phyloP scores from a whole-genome alignment of 2,329 filamentous ascomycete genomes.

The Daldinia sp. region DNA sequence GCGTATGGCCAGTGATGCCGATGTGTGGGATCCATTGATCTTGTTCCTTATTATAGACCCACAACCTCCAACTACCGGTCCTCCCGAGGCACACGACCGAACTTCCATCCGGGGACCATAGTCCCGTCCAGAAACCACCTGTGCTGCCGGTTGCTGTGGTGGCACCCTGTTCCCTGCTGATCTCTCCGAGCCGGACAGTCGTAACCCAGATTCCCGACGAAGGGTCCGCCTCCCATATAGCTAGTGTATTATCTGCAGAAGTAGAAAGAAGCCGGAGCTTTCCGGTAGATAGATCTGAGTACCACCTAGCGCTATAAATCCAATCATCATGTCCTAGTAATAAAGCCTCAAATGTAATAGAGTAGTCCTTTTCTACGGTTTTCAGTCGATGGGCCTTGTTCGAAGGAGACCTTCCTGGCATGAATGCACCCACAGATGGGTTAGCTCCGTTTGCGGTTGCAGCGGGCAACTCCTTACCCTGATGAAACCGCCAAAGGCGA shows the following conservation, averaged over 20 bases:
- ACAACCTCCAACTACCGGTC: constrained; percentile 92
- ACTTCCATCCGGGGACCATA: constrained; percentile 83
- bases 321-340: constrained; percentile 97
- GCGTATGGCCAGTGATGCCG: constrained; percentile 84
- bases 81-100: constrained; percentile 84
- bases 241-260: constrained; percentile 93
- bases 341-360: constrained; percentile 90
- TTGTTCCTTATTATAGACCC: constrained; percentile 68
- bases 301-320: constrained; percentile 91
- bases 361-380: constrained; percentile 69
- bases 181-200: constrained; percentile 84
- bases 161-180: constrained; percentile 92
- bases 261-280: constrained; percentile 82
- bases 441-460: constrained; percentile 63
- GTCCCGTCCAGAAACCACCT: constrained; percentile 93
- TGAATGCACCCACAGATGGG: constrained; percentile 63
- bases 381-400: constrained; percentile 88
- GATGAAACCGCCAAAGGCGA: constrained; percentile 86
- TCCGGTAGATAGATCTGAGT: constrained; percentile 55
- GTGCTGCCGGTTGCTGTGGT: constrained; percentile 96
- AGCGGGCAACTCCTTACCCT: constrained; percentile 70
- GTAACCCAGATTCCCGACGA: constrained; percentile 92
- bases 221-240: constrained; percentile 88
- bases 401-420: constrained; percentile 76
- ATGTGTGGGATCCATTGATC: constrained; percentile 80